phyloP scores from a whole-genome alignment of 805 yeast species.

The Isabelozyma gotoi region DNA sequence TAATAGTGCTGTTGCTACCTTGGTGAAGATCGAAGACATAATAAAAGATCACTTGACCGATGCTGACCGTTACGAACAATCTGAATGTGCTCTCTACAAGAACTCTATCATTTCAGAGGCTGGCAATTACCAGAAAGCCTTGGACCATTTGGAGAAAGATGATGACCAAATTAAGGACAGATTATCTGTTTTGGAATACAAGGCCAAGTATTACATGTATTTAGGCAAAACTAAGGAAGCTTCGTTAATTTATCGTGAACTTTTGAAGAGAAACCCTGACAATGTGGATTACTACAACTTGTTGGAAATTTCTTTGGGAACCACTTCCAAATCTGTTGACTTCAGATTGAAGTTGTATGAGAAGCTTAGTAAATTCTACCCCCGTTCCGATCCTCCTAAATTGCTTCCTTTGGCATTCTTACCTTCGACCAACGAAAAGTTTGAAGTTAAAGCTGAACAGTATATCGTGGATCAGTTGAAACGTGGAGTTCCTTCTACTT shows the following conservation, averaged over 20 bases:
- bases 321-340: constrained; percentile 42
- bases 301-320: constrained; percentile 65
- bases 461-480: constrained; percentile 65
- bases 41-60: constrained; percentile 68
- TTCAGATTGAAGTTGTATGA: constrained; percentile 60
- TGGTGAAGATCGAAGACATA: constrained; percentile 72
- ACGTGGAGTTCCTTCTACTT: constrained; percentile 88
- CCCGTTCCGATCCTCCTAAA: constrained; percentile 78
- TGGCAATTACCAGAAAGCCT: constrained; percentile 65
- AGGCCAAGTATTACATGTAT: constrained; percentile 61
- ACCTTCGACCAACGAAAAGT: constrained; percentile 48
- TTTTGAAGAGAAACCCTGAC: constrained; percentile 86
- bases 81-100: constrained; percentile 77
- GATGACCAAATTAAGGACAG: constrained; percentile 55
- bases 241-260: constrained; percentile 59
- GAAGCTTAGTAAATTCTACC: constrained; percentile 68
- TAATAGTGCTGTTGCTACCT: constrained; percentile 66
- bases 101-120: constrained; percentile 61
- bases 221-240: constrained; percentile 64
- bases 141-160: constrained; percentile 55
- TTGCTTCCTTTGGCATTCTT: constrained; percentile 77
- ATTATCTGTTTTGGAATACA: constrained; percentile 59
- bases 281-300: constrained; percentile 60
- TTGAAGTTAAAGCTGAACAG: constrained; percentile 43
- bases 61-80: constrained; percentile 70